A percentile compares a stretch with the other conserved stretches of the same genome.
Evolutionary conservation across 176 grass and related monocot genomes (phyloP).

Genomic region (Thinopyrum elongatum): DNA sequence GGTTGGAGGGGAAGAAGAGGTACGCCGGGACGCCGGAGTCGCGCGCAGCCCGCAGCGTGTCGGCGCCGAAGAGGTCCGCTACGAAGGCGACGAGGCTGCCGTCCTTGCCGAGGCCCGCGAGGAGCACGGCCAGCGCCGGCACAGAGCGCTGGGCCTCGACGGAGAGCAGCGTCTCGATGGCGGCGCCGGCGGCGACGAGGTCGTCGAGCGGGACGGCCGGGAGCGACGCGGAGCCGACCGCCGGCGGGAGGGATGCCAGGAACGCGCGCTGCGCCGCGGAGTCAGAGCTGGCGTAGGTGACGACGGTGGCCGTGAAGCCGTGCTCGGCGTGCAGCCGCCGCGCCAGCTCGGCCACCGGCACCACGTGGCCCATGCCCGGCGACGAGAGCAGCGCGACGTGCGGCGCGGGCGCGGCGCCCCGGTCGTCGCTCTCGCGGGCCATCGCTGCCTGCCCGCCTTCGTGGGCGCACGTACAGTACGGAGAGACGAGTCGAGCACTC

Average conservation of each 20-base stretch:
- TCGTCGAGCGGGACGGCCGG: conserved; percentile 24
- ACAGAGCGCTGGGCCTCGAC: conserved; percentile 2
- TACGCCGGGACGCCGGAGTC: conserved; percentile 35
- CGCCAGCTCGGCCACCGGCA: conserved; percentile 53
- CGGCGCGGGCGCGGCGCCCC: neutral
- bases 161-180: conserved; percentile 51
- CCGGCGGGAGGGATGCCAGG: conserved; percentile 23
- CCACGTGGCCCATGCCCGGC: conserved; percentile 59
- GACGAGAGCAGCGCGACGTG: conserved; percentile 51
- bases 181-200: conserved; percentile 29
- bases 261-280: conserved; percentile 26
- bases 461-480: neutral
- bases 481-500: neutral
- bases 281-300: conserved; percentile 38
- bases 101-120: neutral
- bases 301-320: conserved; percentile 47
- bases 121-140: neutral
- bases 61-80: conserved; percentile 48
- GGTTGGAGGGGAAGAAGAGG: conserved; percentile 60
- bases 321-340: conserved; percentile 36
- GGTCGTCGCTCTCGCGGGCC: neutral
- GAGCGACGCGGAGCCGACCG: conserved; percentile 30
- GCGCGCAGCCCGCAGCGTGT: conserved; percentile 34
- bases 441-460: neutral
- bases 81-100: conserved; percentile 49